These are phyloP conservation scores for Tolypocladium amazonense DNA, from an alignment of 2,329 filamentous ascomycete genomes.

Conservation along the genomic window DNA sequence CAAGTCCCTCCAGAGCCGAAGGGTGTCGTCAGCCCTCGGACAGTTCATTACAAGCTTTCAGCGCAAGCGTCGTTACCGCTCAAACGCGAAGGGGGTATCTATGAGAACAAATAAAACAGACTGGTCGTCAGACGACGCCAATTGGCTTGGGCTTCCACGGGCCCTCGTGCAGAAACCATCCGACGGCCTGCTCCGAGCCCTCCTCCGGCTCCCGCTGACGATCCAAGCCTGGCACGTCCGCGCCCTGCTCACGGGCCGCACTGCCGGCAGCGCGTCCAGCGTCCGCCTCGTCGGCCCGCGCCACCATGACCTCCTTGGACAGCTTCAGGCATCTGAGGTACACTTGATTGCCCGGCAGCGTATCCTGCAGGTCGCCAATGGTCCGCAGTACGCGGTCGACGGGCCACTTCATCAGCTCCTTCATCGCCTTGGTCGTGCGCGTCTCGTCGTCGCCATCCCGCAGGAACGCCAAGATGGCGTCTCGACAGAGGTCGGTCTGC, in stretches of 20 bases:
- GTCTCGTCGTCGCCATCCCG: conserved; percentile 20
- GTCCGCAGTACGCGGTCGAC: conserved; percentile 23
- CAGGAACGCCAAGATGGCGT: conserved; percentile 27
- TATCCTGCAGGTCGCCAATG: conserved; percentile 27
- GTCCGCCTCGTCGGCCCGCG: conserved; percentile 6
- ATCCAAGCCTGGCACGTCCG: background rate
- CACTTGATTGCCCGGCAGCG: conserved; percentile 29
- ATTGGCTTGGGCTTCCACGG: conserved; percentile 49
- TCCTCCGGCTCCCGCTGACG: conserved; percentile 1
- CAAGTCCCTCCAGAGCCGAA: no score
- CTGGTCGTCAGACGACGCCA: conserved; percentile 31
- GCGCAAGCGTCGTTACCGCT: background rate
- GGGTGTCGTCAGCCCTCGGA: background rate
- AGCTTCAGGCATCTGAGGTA: conserved; percentile 35
- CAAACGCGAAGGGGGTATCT: background rate
- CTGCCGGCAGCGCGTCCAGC: background rate
- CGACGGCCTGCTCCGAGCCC: conserved; percentile 10
- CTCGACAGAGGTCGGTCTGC: conserved; percentile 17
- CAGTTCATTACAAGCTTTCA: background rate
- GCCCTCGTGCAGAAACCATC: conserved; percentile 40
- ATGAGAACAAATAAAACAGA: background rate
- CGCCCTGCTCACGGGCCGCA: background rate
- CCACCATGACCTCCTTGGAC: conserved; percentile 26
- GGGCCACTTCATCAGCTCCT: conserved; percentile 24
- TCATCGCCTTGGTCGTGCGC: conserved; percentile 12